phyloP scores from a whole-genome alignment of 768 basidiomycete genomes.

The Rhizopogon roseolus region DNA sequence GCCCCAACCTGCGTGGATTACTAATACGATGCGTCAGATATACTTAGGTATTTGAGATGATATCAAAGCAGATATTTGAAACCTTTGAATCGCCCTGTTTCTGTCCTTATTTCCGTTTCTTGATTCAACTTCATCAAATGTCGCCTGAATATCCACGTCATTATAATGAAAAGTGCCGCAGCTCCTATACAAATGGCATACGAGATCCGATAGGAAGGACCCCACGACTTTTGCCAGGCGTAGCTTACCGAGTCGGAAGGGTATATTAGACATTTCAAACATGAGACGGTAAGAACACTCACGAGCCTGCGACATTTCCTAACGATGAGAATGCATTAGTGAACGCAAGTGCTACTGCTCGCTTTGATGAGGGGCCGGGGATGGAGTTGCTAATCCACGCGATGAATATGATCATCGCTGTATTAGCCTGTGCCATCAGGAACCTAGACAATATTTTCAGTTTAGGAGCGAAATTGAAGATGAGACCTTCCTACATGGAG shows the following conservation, averaged over 20 bases:
- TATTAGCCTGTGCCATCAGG: conserved; percentile 70
- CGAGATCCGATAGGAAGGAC: conserved; percentile 62
- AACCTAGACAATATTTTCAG: conserved; percentile 40
- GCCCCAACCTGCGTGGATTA: too few species aligned
- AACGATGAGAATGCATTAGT: conserved; percentile 72
- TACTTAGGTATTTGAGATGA: neutral
- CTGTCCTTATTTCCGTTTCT: conserved; percentile 29
- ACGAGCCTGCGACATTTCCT: conserved; percentile 84
- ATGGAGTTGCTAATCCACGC: conserved; percentile 54
- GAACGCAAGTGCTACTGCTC: conserved; percentile 80
- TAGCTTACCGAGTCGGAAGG: conserved; percentile 33
- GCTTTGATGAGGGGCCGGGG: conserved; percentile 80
- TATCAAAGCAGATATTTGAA: conserved; percentile 44
- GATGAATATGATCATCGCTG: conserved; percentile 63
- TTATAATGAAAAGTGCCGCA: conserved; percentile 43
- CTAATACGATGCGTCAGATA: too few species aligned
- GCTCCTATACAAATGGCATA: conserved; percentile 70
- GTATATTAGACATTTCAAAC: conserved; percentile 3
- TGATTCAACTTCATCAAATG: conserved; percentile 39
- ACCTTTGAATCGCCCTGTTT: conserved; percentile 28
- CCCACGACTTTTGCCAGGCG: conserved; percentile 66
- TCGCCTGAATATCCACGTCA: conserved; percentile 46
- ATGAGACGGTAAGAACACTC: conserved; percentile 24
- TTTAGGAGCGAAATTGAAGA: neutral
- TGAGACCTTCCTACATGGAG: conserved; percentile 43